Evolutionary conservation across 2,329 filamentous ascomycete genomes (phyloP).

Genomic region (Parafenestella ontariensis): DNA sequence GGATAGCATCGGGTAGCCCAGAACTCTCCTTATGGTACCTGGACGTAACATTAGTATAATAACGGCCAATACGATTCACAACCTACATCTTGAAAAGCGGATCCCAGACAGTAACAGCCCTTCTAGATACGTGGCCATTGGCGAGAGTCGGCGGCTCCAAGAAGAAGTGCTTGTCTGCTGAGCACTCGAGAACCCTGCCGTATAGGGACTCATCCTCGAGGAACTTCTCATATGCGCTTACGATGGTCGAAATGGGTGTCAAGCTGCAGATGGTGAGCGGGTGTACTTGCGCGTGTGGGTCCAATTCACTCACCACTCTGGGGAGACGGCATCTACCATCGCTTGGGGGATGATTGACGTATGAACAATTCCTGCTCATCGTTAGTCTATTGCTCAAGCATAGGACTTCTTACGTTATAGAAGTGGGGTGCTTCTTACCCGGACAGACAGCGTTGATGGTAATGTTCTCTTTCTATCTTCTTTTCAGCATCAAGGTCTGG

Average conservation of each 20-base stretch:
- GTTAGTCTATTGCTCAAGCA: neutral
- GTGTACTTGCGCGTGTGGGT: neutral
- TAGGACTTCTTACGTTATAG: neutral
- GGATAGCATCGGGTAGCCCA: slow-evolving; percentile 48
- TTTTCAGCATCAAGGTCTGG: slow-evolving; percentile 4
- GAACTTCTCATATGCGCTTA: slow-evolving; percentile 56
- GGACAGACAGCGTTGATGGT: slow-evolving; percentile 59
- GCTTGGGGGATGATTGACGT: slow-evolving; percentile 46
- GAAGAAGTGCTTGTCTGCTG: slow-evolving; percentile 51
- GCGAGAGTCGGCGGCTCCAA: slow-evolving; percentile 45
- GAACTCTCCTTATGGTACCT: slow-evolving; percentile 53
- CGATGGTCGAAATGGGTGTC: slow-evolving; percentile 52
- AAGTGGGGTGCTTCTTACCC: neutral
- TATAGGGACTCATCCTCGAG: slow-evolving; percentile 54
- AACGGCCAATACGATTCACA: neutral
- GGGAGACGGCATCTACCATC: slow-evolving; percentile 37
- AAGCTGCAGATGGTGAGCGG: slow-evolving; percentile 18
- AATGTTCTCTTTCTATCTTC: slow-evolving; percentile 56
- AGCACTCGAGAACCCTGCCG: slow-evolving; percentile 57
- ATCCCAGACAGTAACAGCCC: slow-evolving; percentile 58
- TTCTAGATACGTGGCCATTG: slow-evolving; percentile 53
- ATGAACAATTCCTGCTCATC: slow-evolving; percentile 51
- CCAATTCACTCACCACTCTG: slow-evolving; percentile 24
- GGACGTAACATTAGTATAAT: slow-evolving; percentile 12
- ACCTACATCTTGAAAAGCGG: slow-evolving; percentile 54